These are phyloP conservation scores for Camellia oleifera DNA, from an alignment of 179 eudicot genomes.

Conservation along the genomic window DNA sequence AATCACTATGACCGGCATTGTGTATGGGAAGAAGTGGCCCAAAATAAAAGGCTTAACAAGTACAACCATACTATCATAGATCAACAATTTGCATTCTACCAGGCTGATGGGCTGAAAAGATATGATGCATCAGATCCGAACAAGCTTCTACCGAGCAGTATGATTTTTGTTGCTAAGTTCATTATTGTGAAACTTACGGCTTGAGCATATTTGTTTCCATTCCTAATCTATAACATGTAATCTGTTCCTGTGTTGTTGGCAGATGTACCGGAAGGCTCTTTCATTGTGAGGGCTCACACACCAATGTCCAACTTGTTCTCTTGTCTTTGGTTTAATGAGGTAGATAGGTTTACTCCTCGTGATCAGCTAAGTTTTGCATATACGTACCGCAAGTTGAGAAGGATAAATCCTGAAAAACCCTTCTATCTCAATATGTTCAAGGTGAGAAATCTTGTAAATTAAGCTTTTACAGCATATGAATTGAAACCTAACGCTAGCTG, in stretches of 20 bases:
- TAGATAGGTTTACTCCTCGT: conserved; percentile 84
- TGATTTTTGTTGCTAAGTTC: conserved; percentile 23
- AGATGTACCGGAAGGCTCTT: conserved; percentile 97
- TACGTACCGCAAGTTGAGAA: conserved; percentile 78
- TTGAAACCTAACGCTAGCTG: neutral
- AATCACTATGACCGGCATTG: conserved; percentile 98
- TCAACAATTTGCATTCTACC: conserved; percentile 81
- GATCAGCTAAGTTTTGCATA: conserved; percentile 92
- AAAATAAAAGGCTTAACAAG: conserved; percentile 88
- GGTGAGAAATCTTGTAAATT: conserved; percentile 32
- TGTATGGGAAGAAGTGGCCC: conserved; percentile 92
- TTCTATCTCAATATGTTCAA: conserved; percentile 90
- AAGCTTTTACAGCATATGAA: neutral
- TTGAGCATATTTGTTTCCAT: conserved; percentile 11
- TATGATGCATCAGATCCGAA: conserved; percentile 71
- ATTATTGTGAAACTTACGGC: neutral
- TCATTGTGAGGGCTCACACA: conserved; percentile 88
- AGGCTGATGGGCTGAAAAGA: conserved; percentile 79
- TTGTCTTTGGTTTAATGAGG: conserved; percentile 94
- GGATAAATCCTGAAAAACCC: conserved; percentile 69
- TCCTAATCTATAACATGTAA: neutral
- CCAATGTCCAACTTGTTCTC: conserved; percentile 94
- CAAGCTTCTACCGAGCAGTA: conserved; percentile 88
- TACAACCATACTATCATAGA: conserved; percentile 82
- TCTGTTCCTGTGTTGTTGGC: conserved; percentile 24